Evolutionary conservation across 495 filamentous ascomycete species (phyloP), one percentile per base, ranked within the genome.

Genomic region (Neurospora discreta): DNA sequence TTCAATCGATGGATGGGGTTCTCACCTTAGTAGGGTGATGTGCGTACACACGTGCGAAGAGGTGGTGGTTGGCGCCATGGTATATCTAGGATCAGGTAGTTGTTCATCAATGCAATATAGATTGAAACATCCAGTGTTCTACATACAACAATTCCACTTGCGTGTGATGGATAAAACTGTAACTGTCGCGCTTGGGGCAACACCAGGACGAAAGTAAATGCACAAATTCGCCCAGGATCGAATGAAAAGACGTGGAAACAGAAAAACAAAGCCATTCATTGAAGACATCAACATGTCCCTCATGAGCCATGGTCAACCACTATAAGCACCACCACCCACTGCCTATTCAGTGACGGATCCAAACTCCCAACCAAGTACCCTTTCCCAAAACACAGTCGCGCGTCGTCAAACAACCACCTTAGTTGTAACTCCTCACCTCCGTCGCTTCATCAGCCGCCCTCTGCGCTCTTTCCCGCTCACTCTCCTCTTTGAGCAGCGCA

Each of bases 401-500:
- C n/a, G 4, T 52, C 44, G 2, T 52, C 20, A 15, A 23, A 23
- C 20, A 52, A 52, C 2, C 44, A 23, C 15, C 36, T 74, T 30
- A 92, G 43, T 87, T 81, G 77, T 89, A 87, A 68, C 74, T 82
- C 70, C 87, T 80, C 30, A 83, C 81, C 58, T 85, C 78, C 8
- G 82, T 82, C 11, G 76, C 85, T 52, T 78, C 80, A 78, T 92
- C 90, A 15, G 87, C 82, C 71, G 90, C 88, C 70, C 90, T 81
- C 42, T 83, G 82, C 39, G 83, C 81, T 72, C 85, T 80, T 78
- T 91, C 88, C 36, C 83, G 82, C 68, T 79, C 81, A 80, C 88
- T 90, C 9, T 82, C 83, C 69, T 87, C 84, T 44, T 82, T 82
- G 44, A 92, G 80, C 4, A 87, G 89, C 70, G 89, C 88, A 3